phyloP scores from a whole-genome alignment of 306 rosid species.

The Malus sieversii region DNA sequence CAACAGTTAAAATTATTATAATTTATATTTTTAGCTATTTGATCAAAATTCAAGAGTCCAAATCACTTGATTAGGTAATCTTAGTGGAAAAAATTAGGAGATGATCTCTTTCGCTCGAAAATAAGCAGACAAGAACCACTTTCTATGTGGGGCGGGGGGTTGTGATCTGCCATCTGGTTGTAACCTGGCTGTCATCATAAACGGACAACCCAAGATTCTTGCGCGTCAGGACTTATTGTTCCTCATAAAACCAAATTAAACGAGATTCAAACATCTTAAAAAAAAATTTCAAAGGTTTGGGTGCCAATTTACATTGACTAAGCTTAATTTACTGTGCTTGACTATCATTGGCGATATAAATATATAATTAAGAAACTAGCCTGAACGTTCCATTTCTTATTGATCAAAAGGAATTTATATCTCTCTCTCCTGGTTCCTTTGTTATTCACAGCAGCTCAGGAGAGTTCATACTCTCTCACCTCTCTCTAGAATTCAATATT shows the following conservation, averaged over 20 bases:
- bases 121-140: constrained; percentile 31
- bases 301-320: not conserved
- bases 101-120: not conserved
- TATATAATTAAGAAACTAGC: not conserved
- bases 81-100: no score
- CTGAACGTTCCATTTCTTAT: not conserved
- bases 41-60: no score
- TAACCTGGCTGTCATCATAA: constrained; percentile 37
- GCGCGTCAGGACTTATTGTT: not conserved
- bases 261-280: not conserved
- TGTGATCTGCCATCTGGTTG: constrained; percentile 46
- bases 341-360: constrained; percentile 13
- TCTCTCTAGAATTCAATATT: not conserved
- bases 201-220: constrained; percentile 16
- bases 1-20: accelerated
- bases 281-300: not conserved
- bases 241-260: not conserved
- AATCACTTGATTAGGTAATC: no score
- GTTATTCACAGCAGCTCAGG: constrained; percentile 27
- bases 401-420: not conserved
- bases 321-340: not conserved
- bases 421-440: constrained; percentile 8
- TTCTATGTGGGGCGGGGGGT: constrained; percentile 5
- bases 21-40: no score
- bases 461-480: not conserved